Evolutionary conservation across 139 green algal species (phyloP), one percentile per base, ranked within the genome.

Genomic region (Chlamydomonas eustigma): DNA sequence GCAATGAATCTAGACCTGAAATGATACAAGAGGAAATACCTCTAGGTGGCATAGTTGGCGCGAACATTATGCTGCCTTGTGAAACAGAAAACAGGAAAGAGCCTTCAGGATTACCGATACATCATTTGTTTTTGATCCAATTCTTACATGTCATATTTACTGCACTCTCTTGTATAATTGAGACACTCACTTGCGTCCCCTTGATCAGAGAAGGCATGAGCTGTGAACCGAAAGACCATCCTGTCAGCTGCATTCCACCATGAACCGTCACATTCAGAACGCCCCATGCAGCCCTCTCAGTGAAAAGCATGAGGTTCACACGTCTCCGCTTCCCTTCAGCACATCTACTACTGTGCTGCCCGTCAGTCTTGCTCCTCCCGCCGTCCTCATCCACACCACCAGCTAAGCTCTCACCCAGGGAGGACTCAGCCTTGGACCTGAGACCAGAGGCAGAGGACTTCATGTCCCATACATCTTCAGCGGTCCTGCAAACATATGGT

Each of bases 201-300:
- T n/a, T 18, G 25, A 70, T 35, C 25, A 8, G 18, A 24, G 58
- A 70, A 8, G 67, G 67, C 28, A 51, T 38, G 2, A 77, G 44
- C 25, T 68, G 30, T 1, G 2, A 31, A 31, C 34, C 50, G 34
- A 77, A 77, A 33, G 39, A 68, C 71, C 71, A 77, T 2, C 32
- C 71, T 2, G 30, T 1, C 3, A 77, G 28, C 22, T 12, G 50
- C 58, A 24, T n/a, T n/a, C n/a, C n/a, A n/a, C n/a, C 12, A 18
- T 18, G 44, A 4, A 30, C 44, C 18, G 71, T 77, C 6, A 77
- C 68, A 51, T 77, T 77, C 8, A 77, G 5, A 51, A 77, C 68
- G 71, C 71, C 71, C 71, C 71, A 77, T 18, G n/a, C 36, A 32
- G 71, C 37, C 50, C 32, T 32, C 71, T 77, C 71, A 6, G 25